phyloP scores from a whole-genome alignment of 73 alveolate species.

The Tetrahymena borealis region DNA sequence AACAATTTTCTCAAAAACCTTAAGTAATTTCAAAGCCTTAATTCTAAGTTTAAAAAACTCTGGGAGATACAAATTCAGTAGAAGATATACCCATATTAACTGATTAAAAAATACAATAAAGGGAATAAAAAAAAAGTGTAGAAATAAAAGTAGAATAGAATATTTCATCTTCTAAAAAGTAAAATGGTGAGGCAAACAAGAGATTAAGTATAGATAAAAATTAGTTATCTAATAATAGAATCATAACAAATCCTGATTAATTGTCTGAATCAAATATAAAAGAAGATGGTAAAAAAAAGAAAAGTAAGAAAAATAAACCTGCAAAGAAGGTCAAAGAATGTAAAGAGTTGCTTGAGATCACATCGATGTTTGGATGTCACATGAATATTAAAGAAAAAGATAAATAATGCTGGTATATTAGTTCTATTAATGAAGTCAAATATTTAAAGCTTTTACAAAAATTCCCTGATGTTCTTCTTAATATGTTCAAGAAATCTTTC shows the following conservation, averaged over 20 bases:
- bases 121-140: no score
- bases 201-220: no score
- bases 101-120: neutral
- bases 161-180: no score
- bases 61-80: neutral
- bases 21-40: neutral
- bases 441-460: constrained; percentile 17
- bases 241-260: no score
- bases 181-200: no score
- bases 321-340: neutral
- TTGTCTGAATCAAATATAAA: no score
- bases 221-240: no score
- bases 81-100: neutral
- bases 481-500: constrained; percentile 56
- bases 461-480: constrained; percentile 41
- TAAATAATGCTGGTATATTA: constrained; percentile 40
- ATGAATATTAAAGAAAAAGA: neutral
- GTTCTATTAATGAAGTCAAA: constrained; percentile 62
- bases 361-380: neutral
- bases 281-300: neutral
- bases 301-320: neutral
- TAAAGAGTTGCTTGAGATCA: neutral
- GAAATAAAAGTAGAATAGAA: no score
- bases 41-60: neutral
- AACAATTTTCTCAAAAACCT: neutral